Conservation (phyloP, 2,329 filamentous ascomycete genomes). For the Fusarium mangiferae region DNA sequence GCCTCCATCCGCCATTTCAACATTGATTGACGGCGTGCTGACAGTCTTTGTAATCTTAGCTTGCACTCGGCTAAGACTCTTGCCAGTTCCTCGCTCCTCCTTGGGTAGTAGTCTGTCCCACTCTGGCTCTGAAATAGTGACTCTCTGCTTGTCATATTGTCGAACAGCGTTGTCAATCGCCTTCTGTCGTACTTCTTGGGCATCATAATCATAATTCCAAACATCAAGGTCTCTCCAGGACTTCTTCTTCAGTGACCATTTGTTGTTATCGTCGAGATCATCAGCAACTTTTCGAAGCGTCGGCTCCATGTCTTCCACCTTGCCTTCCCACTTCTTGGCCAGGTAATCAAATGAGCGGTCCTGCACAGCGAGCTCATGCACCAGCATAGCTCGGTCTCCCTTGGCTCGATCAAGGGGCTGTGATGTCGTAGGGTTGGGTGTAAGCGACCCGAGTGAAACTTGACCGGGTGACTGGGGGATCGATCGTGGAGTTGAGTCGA, state of each 20-base stretch:
- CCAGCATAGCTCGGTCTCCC: slow-evolving; percentile 62
- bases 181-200: slow-evolving; percentile 64
- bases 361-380: slow-evolving; percentile 69
- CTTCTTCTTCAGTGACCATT: slow-evolving; percentile 65
- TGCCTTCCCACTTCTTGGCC: slow-evolving; percentile 60
- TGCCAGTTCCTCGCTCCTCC: slow-evolving; percentile 67
- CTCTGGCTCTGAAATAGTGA: slow-evolving; percentile 65
- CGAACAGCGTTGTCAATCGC: slow-evolving; percentile 70
- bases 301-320: slow-evolving; percentile 63
- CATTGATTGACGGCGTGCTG: slow-evolving; percentile 60
- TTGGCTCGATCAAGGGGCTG: slow-evolving; percentile 64
- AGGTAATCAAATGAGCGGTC: slow-evolving; percentile 63
- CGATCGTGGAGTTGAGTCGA: slow-evolving; percentile 53
- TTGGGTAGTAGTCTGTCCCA: slow-evolving; percentile 71
- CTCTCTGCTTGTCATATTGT: slow-evolving; percentile 67
- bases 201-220: slow-evolving; percentile 68
- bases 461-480: slow-evolving; percentile 66
- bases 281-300: slow-evolving; percentile 69
- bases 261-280: slow-evolving; percentile 58
- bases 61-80: slow-evolving; percentile 70
- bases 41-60: slow-evolving; percentile 64
- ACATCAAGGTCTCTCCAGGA: slow-evolving; percentile 74
- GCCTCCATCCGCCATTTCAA: slow-evolving; percentile 62
- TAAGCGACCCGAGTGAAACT: slow-evolving; percentile 64
- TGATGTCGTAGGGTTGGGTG: slow-evolving; percentile 60